Evolutionary conservation across 257 asterid genomes (phyloP).

Genomic region (Capsicum chinense): DNA sequence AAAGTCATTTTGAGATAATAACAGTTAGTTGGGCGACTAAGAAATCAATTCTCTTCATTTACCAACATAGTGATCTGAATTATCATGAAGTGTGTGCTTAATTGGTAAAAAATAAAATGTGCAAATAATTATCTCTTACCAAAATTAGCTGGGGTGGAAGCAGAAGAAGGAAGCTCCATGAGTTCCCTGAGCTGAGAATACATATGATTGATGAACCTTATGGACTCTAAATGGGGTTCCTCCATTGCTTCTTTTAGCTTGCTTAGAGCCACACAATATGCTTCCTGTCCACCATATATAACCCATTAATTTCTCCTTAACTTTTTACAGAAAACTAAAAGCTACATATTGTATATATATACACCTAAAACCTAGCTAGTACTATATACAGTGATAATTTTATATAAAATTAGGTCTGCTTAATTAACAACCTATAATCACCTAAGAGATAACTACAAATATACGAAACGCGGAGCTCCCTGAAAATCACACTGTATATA

Average conservation of each 20-base stretch:
- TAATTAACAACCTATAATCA: not conserved
- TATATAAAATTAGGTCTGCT: not conserved
- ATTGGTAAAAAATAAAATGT: not conserved
- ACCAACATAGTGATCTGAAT: not conserved
- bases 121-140: not conserved
- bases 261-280: slow-evolving; percentile 49
- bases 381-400: not conserved
- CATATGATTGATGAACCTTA: slow-evolving; percentile 57
- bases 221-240: slow-evolving; percentile 59
- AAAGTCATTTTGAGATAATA: no score
- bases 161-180: slow-evolving; percentile 36
- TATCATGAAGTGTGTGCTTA: not conserved
- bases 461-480: not conserved
- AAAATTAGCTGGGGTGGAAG: not conserved
- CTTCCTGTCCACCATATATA: slow-evolving; percentile 43
- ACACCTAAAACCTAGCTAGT: not conserved
- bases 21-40: no score
- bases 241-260: slow-evolving; percentile 56
- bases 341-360: not conserved
- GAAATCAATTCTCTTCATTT: not conserved
- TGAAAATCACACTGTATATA: not conserved
- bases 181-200: slow-evolving; percentile 59
- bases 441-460: not conserved
- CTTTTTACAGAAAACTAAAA: not conserved
- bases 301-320: not conserved